phyloP scores from a whole-genome alignment of 768 basidiomycete genomes.

The Naematelia encephala region DNA sequence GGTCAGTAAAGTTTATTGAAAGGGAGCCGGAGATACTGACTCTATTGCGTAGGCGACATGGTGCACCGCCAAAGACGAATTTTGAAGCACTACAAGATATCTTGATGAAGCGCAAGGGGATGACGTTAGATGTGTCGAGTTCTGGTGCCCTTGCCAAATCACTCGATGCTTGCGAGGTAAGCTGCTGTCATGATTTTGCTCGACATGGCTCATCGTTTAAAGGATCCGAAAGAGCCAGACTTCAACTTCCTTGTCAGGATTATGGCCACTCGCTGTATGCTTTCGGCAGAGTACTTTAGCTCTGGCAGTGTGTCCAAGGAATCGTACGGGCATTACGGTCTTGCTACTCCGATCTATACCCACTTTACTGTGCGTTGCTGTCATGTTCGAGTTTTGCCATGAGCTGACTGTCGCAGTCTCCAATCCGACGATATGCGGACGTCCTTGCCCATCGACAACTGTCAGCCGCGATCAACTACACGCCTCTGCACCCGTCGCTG shows the following conservation, averaged over 20 bases:
- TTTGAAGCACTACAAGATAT: conserved; percentile 96
- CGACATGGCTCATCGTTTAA: conserved; percentile 3
- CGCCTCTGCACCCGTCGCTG: conserved; percentile 76
- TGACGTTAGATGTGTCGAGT: conserved; percentile 81
- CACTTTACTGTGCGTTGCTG: conserved; percentile 68
- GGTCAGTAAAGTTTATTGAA: conserved; percentile 54
- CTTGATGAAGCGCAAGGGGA: conserved; percentile 73
- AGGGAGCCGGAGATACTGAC: background rate
- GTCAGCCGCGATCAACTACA: conserved; percentile 78
- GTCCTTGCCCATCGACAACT: conserved; percentile 93
- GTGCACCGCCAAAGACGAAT: conserved; percentile 85
- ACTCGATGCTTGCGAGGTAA: conserved; percentile 77
- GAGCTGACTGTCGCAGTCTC: conserved; percentile 56
- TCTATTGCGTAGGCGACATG: conserved; percentile 65
- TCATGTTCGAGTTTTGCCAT: background rate
- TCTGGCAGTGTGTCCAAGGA: conserved; percentile 89
- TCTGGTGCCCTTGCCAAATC: conserved; percentile 85
- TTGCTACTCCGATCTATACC: conserved; percentile 96
- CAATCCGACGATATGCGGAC: conserved; percentile 94
- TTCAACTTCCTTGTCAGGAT: conserved; percentile 98
- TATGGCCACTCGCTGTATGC: conserved; percentile 98
- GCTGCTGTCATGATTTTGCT: background rate
- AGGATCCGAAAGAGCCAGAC: conserved; percentile 79
- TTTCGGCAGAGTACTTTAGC: conserved; percentile 96
- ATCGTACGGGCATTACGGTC: conserved; percentile 92